Base-by-base conservation (phyloP, 1,284 basidiomycete species). In the Rhodotorula sp. region DNA sequence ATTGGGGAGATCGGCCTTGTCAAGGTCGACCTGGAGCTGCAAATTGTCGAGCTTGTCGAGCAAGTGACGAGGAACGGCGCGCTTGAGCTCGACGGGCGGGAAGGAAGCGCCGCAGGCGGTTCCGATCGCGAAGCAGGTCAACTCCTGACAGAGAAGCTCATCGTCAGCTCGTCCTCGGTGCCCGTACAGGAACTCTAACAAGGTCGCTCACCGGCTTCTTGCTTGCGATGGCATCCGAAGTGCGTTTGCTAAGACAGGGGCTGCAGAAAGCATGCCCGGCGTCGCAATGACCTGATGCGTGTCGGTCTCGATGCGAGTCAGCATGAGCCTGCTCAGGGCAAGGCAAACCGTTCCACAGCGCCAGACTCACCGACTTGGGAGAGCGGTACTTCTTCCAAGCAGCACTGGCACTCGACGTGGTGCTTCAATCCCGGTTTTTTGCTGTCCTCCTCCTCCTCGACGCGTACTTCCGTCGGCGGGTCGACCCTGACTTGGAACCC, bases 361-460 rank as follows among this genome's bases (percentile, higher is more conserved):
- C 37, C 37, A 42, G 10, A 42, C 37, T 42, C 53, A 70, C 68
- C 56, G 18, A 60, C 53, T 12, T 45, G 46, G 15, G 49, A 56
- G n/a, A 24, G n/a, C 26, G 54, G 48, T 30, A 48, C 45, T 18
- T 74, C 68, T 14, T 67, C 68, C 53, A 69, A 77, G 66, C 78
- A 78, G 65, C 76, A 77, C 6, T 73, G 71, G 57, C 78, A 78
- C 57, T 78, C 76, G 37, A 72, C 60, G 4, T 70, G 57, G 20
- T 17, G 54, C 26, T 26, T 14, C 6, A 55, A 12, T 20, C 29
- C 37, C 37, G 37, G 37, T 42, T 42, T 1, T 8, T 12, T 42
- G 37, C 37, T 42, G 37, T 42, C 37, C 37, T 42, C 56, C 48
- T 22, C 49, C 62, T 3, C 30, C 45, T 26, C 24, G n/a, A 5